Evolutionary conservation across 768 basidiomycete genomes (phyloP), one percentile per base, ranked within the genome.

Genomic region (Suillus lakei): DNA sequence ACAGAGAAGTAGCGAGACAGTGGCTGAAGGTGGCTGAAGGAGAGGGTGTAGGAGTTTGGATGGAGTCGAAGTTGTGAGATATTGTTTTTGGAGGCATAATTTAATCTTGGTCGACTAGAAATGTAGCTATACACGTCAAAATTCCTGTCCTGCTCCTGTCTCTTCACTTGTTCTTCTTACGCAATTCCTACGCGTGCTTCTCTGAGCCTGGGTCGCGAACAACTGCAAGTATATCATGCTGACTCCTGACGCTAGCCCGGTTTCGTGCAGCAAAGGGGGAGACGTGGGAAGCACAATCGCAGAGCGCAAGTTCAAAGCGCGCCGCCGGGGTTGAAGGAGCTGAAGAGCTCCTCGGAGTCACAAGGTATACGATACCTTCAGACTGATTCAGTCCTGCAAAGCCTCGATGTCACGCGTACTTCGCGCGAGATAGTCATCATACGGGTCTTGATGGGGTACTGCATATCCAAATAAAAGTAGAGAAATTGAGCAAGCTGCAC

Each of bases 401-500:
- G 84, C 82, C 70, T 91, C 83, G 23, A 93, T 91, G 68, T 91
- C 90, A 16, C 79, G 74, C 36, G 80, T 82, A 70, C 86, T 90
- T 43, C 76, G 84, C 67, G 83, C 79, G 26, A 93, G 79, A 69
- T 85, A 91, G 12, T 77, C 74, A 36, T 86, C 86, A 60, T 86
- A 90, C 0, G 86, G 85, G 72, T 90, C 90, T 28, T 66, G 67
- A 68, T 89, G 87, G 3, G 80, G 78, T n/a, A 77, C 88, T 89
- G 64, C 10, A n/a, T 30, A 13, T 54, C 30, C 21, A 28, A 28
- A 28, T 8, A 18, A 9, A 28, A 51, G 7, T 7, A 32, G 28
- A n/a, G 30, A 54, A n/a, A 13, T 34, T 54, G 53, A 54, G 53
- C 32, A 54, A 54, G 26, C 28, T n/a, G 18, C 38, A n/a, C 30